Evolutionary conservation across 306 rosid genomes (phyloP), one percentile per base, ranked within the genome.

Genomic region (Castanospermum australe): DNA sequence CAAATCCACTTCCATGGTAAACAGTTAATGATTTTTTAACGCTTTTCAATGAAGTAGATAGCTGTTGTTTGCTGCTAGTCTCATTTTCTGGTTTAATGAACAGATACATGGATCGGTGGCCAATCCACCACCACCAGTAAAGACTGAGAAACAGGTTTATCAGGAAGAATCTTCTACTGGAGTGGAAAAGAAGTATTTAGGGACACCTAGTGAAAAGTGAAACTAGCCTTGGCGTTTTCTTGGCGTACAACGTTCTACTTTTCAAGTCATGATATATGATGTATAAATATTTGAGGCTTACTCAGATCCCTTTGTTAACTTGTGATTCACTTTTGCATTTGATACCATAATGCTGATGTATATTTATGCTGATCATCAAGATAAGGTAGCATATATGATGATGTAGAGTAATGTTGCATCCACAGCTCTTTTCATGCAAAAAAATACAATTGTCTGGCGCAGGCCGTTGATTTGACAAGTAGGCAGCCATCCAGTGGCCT

Each of bases 31-130:
- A 71, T 38, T 54, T 52, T 51, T 4, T 8, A 6, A 52, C 21
- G 21, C 28, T 52, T 56, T 67, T 81, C 42, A 69, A 21, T 47
- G 1, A 47, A 62, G 45, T 61, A 78, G 8, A 33, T 66, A 36
- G 20, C 45, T 42, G 51, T 39, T 41, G 18, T 56, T 33, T 51
- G 64, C 52, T 59, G 52, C 72, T 50, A 30, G 66, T 15, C 84
- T 86, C 48, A 78, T 76, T 44, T 65, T 70, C 13, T 67, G 80
- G 61, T 63, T 66, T 67, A 11, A 75, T 63, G 62, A 32, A 51
- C 89, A 86, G 94, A 73, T 70, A 60, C 75, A 70, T 50, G 85
- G 85, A 73, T 70, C 91, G 39, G 84, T 81, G 78, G 77, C 73
- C 66, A 83, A 85, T 60, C 74, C 66, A 24, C 67, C 77, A 13